Evolutionary conservation across 306 rosid species (phyloP).

Genomic region (Vigna reflexopilosa): DNA sequence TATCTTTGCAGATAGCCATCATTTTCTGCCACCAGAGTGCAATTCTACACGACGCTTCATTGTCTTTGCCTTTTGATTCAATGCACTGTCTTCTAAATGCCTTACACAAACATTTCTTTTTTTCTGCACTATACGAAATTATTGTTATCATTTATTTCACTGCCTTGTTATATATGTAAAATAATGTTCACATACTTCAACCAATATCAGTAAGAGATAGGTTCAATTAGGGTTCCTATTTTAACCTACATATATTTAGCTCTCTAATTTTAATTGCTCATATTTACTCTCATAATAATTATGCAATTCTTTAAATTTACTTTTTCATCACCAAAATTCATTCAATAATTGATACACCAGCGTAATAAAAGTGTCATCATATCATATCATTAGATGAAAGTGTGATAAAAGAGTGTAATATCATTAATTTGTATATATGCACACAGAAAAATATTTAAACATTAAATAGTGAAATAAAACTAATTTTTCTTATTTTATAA

Average conservation of each 20-base stretch:
- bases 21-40: conserved; percentile 10
- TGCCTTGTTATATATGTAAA: background rate
- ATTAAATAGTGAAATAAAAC: background rate
- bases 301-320: background rate
- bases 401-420: background rate
- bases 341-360: background rate
- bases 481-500: background rate
- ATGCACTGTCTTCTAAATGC: background rate
- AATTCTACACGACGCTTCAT: background rate
- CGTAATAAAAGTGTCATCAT: background rate
- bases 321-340: background rate
- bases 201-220: background rate
- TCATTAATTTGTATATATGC: background rate
- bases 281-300: background rate
- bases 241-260: background rate
- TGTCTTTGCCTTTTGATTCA: background rate
- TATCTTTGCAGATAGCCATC: conserved; percentile 37
- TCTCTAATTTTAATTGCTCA: background rate
- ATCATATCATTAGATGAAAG: no score
- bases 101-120: no score
- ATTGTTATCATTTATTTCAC: background rate
- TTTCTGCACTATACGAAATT: background rate
- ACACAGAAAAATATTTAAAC: background rate
- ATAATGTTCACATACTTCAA: background rate
- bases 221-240: background rate